Evolutionary conservation across 2,329 filamentous ascomycete genomes (phyloP).

Genomic region (Aspergillus sp.): DNA sequence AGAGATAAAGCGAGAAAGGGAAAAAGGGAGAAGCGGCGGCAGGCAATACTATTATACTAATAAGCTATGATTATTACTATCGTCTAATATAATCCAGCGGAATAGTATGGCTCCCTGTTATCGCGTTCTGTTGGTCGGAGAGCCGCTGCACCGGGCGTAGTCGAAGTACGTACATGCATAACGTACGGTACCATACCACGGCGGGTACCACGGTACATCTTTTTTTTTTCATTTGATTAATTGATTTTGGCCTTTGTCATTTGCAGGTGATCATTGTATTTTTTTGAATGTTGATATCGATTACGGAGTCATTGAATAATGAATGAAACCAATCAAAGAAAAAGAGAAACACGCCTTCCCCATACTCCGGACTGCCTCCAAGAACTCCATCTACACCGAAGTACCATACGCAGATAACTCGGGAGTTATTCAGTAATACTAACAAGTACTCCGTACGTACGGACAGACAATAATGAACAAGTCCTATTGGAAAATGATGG

Average conservation of each 20-base stretch:
- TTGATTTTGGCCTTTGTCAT: too few species aligned
- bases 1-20: neutral
- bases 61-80: constrained; percentile 14
- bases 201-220: constrained; percentile 11
- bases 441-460: neutral
- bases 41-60: constrained; percentile 7
- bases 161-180: constrained; percentile 17
- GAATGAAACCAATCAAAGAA: neutral
- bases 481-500: neutral
- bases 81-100: constrained; percentile 10
- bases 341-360: neutral
- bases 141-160: constrained; percentile 18
- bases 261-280: too few species aligned
- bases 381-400: too few species aligned
- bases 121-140: constrained; percentile 17
- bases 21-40: constrained; percentile 6
- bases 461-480: neutral
- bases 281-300: too few species aligned
- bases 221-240: neutral
- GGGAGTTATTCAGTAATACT: neutral
- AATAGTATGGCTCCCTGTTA: constrained; percentile 10
- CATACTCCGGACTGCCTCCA: neutral
- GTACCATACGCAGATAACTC: too few species aligned
- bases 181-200: constrained; percentile 15
- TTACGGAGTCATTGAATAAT: too few species aligned